A percentile compares a stretch with the other conserved stretches of the same genome.
These are phyloP conservation scores for Fusarium nodosum DNA, from an alignment of 2,329 filamentous ascomycete species.

Conservation along the genomic window DNA sequence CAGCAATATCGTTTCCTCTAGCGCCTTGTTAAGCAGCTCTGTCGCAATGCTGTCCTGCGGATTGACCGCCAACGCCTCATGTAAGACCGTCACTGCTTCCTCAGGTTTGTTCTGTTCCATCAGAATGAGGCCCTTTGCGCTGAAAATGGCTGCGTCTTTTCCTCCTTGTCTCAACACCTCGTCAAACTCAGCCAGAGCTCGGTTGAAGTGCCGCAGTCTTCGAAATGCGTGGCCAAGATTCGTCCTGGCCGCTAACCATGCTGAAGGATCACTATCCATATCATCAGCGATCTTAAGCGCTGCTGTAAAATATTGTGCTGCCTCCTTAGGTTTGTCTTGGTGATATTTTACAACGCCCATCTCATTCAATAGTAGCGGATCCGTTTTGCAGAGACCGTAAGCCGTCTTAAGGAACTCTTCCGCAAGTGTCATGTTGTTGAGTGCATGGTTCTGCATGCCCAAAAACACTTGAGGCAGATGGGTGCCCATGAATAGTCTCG, in stretches of 20 bases:
- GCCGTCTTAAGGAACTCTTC: slow-evolving; percentile 95
- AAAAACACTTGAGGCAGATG: slow-evolving; percentile 96
- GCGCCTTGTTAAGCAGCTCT: slow-evolving; percentile 79
- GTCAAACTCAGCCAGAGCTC: slow-evolving; percentile 85
- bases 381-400: slow-evolving; percentile 83
- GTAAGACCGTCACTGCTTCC: slow-evolving; percentile 84
- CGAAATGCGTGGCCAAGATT: slow-evolving; percentile 93
- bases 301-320: slow-evolving; percentile 81
- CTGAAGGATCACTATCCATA: slow-evolving; percentile 83
- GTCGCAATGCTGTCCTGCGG: slow-evolving; percentile 87
- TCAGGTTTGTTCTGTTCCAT: slow-evolving; percentile 81
- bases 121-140: slow-evolving; percentile 85
- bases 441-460: slow-evolving; percentile 97
- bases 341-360: slow-evolving; percentile 97
- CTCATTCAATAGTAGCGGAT: slow-evolving; percentile 93
- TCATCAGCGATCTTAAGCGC: slow-evolving; percentile 83
- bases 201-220: slow-evolving; percentile 75
- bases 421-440: slow-evolving; percentile 94
- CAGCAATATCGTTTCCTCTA: slow-evolving; percentile 70
- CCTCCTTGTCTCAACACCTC: slow-evolving; percentile 86
- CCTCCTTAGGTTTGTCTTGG: slow-evolving; percentile 81
- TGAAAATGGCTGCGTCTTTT: slow-evolving; percentile 83
- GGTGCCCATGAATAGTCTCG: slow-evolving; percentile 94
- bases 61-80: slow-evolving; percentile 84
- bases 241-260: slow-evolving; percentile 86